Conservation (phyloP, 164 flowering plant species). For the Vitis labrusca region DNA sequence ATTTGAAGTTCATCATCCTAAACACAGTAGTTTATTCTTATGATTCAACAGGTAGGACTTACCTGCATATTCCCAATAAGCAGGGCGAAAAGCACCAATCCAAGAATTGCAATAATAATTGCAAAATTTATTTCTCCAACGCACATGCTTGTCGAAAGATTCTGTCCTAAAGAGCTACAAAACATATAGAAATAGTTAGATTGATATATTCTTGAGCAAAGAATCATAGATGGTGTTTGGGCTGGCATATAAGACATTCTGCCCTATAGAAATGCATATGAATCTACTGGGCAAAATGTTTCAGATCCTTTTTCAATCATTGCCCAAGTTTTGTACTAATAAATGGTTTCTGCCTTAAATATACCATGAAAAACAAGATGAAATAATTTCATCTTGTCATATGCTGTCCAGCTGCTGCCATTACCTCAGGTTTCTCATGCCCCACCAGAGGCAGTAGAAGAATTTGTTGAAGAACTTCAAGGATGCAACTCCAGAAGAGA, state of each 20-base stretch:
- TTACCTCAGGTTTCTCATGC: conserved; percentile 61
- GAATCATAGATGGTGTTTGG: not conserved
- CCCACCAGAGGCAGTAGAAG: conserved; percentile 91
- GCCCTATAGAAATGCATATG: too few relatives aligned
- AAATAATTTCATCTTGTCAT: not conserved
- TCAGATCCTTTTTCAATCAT: too few relatives aligned
- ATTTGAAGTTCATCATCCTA: not conserved
- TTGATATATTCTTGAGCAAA: not conserved
- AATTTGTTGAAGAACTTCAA: conserved; percentile 52
- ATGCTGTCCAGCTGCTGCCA: not conserved
- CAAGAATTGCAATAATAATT: conserved; percentile 36
- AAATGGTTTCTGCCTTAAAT: not conserved
- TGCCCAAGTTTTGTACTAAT: not conserved
- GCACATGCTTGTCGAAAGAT: conserved; percentile 37
- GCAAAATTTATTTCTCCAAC: conserved; percentile 44
- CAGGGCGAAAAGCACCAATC: conserved; percentile 48
- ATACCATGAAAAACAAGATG: not conserved
- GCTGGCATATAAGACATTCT: too few relatives aligned
- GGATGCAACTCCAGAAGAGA: conserved; percentile 38
- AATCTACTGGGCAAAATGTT: too few relatives aligned
- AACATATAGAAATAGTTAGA: not conserved
- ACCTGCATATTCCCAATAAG: conserved; percentile 67
- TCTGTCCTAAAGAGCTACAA: conserved; percentile 50
- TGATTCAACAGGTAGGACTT: conserved; percentile 8
- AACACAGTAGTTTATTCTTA: not conserved